Percentiles rank a stretch among this genome's conserved stretches.
Conservation (phyloP, 1,284 basidiomycete genomes). For the Irpex rosettiformis region DNA sequence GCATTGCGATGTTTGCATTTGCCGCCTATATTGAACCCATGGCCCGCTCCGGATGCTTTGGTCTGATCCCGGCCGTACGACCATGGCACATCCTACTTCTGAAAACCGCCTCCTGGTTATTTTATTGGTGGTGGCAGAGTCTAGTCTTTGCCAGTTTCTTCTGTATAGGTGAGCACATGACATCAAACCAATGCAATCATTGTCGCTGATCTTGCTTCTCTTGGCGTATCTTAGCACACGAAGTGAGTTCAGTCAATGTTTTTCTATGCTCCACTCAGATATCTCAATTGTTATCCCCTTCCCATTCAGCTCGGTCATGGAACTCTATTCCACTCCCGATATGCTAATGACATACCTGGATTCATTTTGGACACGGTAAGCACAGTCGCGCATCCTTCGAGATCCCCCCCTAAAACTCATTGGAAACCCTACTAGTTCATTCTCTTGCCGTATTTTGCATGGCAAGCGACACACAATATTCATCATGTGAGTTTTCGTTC, state of each 20-base stretch:
- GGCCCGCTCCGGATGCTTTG: slow-evolving; percentile 20
- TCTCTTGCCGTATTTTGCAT: slow-evolving; percentile 54
- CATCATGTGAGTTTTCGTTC: slow-evolving; percentile 41
- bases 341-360: slow-evolving; percentile 35
- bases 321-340: slow-evolving; percentile 33
- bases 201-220: background rate
- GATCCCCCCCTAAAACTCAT: too few relatives aligned
- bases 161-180: slow-evolving; percentile 39
- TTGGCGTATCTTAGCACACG: slow-evolving; percentile 23
- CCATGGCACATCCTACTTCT: slow-evolving; percentile 22
- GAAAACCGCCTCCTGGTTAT: slow-evolving; percentile 33
- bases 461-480: slow-evolving; percentile 54
- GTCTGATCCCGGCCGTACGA: slow-evolving; percentile 18
- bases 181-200: background rate
- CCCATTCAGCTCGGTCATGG: slow-evolving; percentile 35
- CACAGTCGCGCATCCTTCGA: too few relatives aligned
- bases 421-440: too few relatives aligned
- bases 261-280: background rate
- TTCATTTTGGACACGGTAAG: slow-evolving; percentile 42
- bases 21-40: slow-evolving; percentile 36
- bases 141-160: slow-evolving; percentile 46
- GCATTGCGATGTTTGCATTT: slow-evolving; percentile 35
- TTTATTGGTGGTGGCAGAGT: slow-evolving; percentile 49
- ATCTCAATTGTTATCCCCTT: background rate
- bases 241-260: slow-evolving; percentile 25